Evolutionary conservation across 192 early-diverging fungal species (phyloP), one percentile per base, ranked within the genome.

Genomic region (Backusella australiensis): DNA sequence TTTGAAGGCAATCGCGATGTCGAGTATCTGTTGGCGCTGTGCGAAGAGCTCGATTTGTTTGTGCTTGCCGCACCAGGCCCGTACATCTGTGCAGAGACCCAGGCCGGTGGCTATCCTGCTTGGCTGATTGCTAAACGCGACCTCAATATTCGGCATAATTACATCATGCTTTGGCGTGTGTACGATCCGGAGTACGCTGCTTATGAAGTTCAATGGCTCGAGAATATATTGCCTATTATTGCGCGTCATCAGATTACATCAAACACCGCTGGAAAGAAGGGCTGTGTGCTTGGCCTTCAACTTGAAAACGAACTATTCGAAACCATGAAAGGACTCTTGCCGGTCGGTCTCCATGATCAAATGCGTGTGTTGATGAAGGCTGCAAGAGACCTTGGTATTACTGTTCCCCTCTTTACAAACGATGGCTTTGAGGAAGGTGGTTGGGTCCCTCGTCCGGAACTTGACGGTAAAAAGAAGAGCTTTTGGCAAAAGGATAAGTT

Each of bases 321-420:
- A 68, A 85, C 77, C 29, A 67, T 91, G 72, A 81, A 82, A 38
- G 77, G 82, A 5, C 75, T 91, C 12, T 80, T 92, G n/a, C 94
- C 95, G 6, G 75, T 94, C 15, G 94, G 93, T 2, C 80, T 93
- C 35, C 89, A 89, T 68, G 94, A 97, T 79, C 93, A 97, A 71
- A 96, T 95, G 85, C 80, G 92, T 1, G 82, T 93, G 5, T 83
- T 97, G 66, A 88, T 90, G 17, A 90, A 93, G 69, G 89, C 90
- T 74, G 92, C 93, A 4, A 85, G 94, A 34, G 92, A 95, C 80
- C 87, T 89, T 49, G 85, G 89, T 3, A 92, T 95, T 23, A 92
- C 89, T 14, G 91, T 93, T 1, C 95, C 95, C 17, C 81, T 97
- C n/a, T 93, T 94, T 69, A 94, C 93, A 23, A 97, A 97, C 80